Evolutionary conservation across 75 land plant genomes (phyloP), one percentile per base, ranked within the genome.

Genomic region (Pinus albicaulis): DNA sequence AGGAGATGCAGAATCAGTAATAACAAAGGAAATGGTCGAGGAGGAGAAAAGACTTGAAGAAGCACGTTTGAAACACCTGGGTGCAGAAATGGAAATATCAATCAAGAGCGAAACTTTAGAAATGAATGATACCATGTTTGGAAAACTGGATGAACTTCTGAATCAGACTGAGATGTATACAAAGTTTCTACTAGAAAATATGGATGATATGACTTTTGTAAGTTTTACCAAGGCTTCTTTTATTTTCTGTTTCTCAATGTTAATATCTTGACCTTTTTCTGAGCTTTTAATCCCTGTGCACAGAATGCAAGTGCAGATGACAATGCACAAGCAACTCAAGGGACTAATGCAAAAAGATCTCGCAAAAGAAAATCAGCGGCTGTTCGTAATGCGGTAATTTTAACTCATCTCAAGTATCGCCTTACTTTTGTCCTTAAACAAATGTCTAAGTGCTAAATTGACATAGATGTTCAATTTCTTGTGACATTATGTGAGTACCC

Each of bases 11-110:
- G 8, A 66, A 38, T 6, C 10, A 34, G 48, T 34, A 66, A 66
- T 36, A 90, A 57, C 96, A 48, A 68, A 82, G 65, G 82, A 84
- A 38, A 38, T 38, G 81, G 86, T 77, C 41, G 82, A 92, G 5
- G 66, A 66, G 55, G 78, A 84, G 58, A 82, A 86, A 70, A 86
- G 86, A 66, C 82, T 65, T 5, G 86, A 53, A 65, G 44, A 65
- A 66, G 44, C 70, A 36, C 55, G 74, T 26, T 44, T 52, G n/a
- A 19, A 75, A 22, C 34, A 57, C 14, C 26, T 44, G 3, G 38
- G 28, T 22, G 75, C 68, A 19, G 20, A 66, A 38, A 19, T 7
- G 19, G 48, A 66, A 66, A 66, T 36, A 38, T 20, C 70, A 38
- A 20, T 36, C 70, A 66, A 8, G 38, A 20, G n/a, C 38, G 70